phyloP scores from a whole-genome alignment of 306 rosid genomes.

The Benincasa hispida region DNA sequence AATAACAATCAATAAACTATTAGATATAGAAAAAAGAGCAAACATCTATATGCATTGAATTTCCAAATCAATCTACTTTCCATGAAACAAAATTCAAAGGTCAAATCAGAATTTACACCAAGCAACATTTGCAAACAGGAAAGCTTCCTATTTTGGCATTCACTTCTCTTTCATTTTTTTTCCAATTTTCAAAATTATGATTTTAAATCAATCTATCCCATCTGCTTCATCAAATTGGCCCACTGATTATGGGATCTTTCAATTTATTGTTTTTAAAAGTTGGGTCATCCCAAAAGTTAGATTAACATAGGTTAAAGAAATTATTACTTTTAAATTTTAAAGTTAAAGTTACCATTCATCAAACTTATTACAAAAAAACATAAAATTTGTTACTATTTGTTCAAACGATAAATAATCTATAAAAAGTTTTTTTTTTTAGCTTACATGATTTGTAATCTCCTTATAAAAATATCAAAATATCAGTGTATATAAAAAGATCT shows the following conservation, averaged over 20 bases:
- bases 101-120: neutral
- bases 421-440: too few species aligned
- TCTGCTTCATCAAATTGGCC: neutral
- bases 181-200: neutral
- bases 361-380: too few species aligned
- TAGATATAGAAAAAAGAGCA: neutral
- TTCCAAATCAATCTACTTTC: neutral
- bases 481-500: too few species aligned
- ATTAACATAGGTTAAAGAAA: too few species aligned
- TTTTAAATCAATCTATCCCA: neutral
- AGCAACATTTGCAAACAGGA: neutral
- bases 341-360: too few species aligned
- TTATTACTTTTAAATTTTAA: too few species aligned
- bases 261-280: neutral
- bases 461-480: too few species aligned
- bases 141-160: neutral
- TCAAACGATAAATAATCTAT: too few species aligned
- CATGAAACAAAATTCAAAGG: neutral
- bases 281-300: neutral
- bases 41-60: neutral
- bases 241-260: neutral
- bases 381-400: too few species aligned
- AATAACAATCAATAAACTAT: neutral
- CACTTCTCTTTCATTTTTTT: neutral
- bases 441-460: too few species aligned